phyloP scores from a whole-genome alignment of 2,329 filamentous ascomycete species.

The Arachnopeziza araneosa region DNA sequence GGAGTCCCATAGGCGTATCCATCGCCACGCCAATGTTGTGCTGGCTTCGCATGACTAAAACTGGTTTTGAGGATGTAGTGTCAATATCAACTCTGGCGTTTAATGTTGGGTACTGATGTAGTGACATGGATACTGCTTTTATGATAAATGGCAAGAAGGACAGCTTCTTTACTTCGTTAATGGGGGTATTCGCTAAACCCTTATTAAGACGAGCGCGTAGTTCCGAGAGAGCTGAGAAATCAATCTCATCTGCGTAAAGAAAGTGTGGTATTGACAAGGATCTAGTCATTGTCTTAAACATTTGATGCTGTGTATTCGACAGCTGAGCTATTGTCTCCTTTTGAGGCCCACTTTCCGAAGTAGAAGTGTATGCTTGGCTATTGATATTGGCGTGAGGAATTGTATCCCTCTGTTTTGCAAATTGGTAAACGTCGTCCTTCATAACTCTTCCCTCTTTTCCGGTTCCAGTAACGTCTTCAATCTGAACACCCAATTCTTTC shows the following conservation, averaged over 20 bases:
- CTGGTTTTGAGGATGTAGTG: constrained; percentile 54
- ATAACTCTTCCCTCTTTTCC: constrained; percentile 86
- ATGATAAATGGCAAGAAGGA: constrained; percentile 93
- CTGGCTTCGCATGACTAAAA: constrained; percentile 69
- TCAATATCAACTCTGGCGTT: constrained; percentile 75
- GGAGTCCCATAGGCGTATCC: constrained; percentile 80
- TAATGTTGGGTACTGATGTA: constrained; percentile 77
- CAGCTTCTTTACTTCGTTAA: constrained; percentile 54
- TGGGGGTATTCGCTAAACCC: constrained; percentile 39
- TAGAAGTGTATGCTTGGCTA: constrained; percentile 12
- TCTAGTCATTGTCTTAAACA: constrained; percentile 97
- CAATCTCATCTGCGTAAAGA: constrained; percentile 85
- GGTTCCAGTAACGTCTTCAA: constrained; percentile 73
- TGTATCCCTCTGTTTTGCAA: constrained; percentile 50
- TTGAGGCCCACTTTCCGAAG: constrained; percentile 37
- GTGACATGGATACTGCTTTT: constrained; percentile 84
- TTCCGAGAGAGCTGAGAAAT: constrained; percentile 68
- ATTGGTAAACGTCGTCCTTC: constrained; percentile 84
- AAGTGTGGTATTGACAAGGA: constrained; percentile 92
- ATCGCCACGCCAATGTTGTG: constrained; percentile 97
- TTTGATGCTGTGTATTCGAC: constrained; percentile 76
- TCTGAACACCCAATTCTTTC: constrained; percentile 73
- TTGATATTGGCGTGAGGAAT: constrained; percentile 16
- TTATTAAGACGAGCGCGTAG: constrained; percentile 72
- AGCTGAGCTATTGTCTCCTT: constrained; percentile 65